A percentile compares a stretch with the other conserved stretches of the same genome.
phyloP scores from a whole-genome alignment of 1,139 yeast species.

The Zhuliangozyma parablackwelliae region DNA sequence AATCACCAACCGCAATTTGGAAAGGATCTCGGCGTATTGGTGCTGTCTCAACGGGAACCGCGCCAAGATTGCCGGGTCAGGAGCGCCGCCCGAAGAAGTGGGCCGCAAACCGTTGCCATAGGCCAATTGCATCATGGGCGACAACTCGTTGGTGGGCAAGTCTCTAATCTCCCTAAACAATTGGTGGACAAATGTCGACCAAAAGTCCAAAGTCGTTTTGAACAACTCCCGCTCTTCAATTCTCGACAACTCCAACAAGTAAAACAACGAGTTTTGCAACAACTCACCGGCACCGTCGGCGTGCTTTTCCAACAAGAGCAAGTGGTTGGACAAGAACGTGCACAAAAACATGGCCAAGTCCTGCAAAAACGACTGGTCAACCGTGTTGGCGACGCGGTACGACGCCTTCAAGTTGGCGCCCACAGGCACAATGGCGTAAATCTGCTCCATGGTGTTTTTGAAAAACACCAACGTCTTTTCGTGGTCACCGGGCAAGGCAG shows the following conservation, averaged over 20 bases:
- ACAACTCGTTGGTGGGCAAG: constrained; percentile 65
- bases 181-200: constrained; percentile 79
- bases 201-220: constrained; percentile 91
- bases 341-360: constrained; percentile 92
- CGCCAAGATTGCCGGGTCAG: constrained; percentile 74
- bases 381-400: constrained; percentile 70
- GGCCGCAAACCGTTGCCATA: constrained; percentile 47
- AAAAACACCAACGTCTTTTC: constrained; percentile 68
- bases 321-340: constrained; percentile 76
- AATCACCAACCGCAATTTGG: constrained; percentile 81
- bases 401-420: constrained; percentile 68
- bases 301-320: constrained; percentile 65
- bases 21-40: constrained; percentile 67
- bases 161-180: constrained; percentile 83
- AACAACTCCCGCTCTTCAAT: constrained; percentile 95
- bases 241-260: constrained; percentile 78
- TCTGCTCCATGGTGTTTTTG: constrained; percentile 67
- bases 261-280: constrained; percentile 68
- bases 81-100: constrained; percentile 67
- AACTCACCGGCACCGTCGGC: constrained; percentile 56
- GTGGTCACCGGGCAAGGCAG: constrained; percentile 65
- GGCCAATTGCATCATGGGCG: constrained; percentile 72
- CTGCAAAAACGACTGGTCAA: constrained; percentile 91
- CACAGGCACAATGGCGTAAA: constrained; percentile 69
- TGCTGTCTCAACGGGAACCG: constrained; percentile 84